phyloP scores from a whole-genome alignment of 2,329 filamentous ascomycete species.

The Acrocalymma vagum region DNA sequence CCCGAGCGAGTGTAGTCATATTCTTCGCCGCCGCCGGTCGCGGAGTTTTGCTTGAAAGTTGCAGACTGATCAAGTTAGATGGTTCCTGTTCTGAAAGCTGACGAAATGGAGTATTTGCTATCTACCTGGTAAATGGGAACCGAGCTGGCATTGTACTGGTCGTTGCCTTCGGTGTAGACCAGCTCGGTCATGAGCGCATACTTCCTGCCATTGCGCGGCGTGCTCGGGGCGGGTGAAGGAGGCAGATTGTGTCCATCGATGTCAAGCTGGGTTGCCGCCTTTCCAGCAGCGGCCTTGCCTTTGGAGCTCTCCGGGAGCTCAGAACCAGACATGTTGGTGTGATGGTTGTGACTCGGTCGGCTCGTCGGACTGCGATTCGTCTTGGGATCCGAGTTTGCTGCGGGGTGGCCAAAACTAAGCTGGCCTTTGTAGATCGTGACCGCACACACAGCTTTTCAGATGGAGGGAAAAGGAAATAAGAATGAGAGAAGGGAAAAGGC shows the following conservation, averaged over 20 bases:
- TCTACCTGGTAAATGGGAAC: slow-evolving; percentile 90
- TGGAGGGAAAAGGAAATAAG: not conserved
- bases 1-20: slow-evolving; percentile 99
- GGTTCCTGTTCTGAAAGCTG: not conserved
- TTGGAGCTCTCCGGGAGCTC: slow-evolving; percentile 36
- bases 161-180: slow-evolving; percentile 93
- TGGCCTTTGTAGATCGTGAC: slow-evolving; percentile 14
- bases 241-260: slow-evolving; percentile 50
- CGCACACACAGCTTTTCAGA: not conserved
- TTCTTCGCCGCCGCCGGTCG: slow-evolving; percentile 79
- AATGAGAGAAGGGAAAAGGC: not conserved
- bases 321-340: slow-evolving; percentile 40
- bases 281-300: slow-evolving; percentile 46
- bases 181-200: slow-evolving; percentile 96
- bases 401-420: slow-evolving; percentile 25
- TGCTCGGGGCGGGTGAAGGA: slow-evolving; percentile 86
- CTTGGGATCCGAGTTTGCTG: slow-evolving; percentile 20
- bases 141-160: slow-evolving; percentile 97
- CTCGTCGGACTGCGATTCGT: slow-evolving; percentile 11
- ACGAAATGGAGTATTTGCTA: not conserved
- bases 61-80: slow-evolving; percentile 70
- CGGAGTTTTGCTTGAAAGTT: slow-evolving; percentile 93
- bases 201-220: slow-evolving; percentile 82
- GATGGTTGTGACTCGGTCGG: slow-evolving; percentile 15
- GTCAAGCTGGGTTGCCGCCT: slow-evolving; percentile 49